Conservation (phyloP, 352 stramenopile species). For the Phytophthora pisi region DNA sequence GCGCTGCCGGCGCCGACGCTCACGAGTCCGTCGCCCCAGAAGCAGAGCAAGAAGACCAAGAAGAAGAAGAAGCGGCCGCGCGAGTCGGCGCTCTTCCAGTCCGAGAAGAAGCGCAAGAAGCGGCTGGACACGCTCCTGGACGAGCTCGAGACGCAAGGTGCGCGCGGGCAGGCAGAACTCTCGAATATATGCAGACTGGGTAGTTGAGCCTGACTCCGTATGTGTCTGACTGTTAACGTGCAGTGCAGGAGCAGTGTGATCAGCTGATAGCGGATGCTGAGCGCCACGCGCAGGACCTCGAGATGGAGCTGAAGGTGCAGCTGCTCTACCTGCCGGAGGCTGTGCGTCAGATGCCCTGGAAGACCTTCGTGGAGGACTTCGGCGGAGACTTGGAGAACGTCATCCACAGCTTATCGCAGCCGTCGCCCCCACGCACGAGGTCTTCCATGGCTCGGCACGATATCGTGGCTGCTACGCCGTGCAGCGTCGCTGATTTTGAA, state of each 20-base stretch:
- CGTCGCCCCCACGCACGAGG: slow-evolving; percentile 14
- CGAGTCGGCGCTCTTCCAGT: slow-evolving; percentile 21
- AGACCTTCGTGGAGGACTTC: slow-evolving; percentile 83
- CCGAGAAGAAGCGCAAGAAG: slow-evolving; percentile 52
- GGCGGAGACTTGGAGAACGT: slow-evolving; percentile 73
- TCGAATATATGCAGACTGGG: background rate
- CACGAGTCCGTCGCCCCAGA: slow-evolving; percentile 31
- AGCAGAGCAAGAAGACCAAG: slow-evolving; percentile 27
- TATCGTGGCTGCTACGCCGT: slow-evolving; percentile 51
- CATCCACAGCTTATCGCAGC: slow-evolving; percentile 66
- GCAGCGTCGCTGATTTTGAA: slow-evolving; percentile 29
- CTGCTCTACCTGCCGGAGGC: slow-evolving; percentile 74
- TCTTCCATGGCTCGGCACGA: slow-evolving; percentile 30
- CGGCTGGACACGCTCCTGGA: slow-evolving; percentile 52
- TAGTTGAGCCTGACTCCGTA: slow-evolving; percentile 6
- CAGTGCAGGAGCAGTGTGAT: slow-evolving; percentile 74
- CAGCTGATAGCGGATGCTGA: slow-evolving; percentile 58
- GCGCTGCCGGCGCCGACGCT: slow-evolving; percentile 12
- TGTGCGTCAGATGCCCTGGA: slow-evolving; percentile 80
- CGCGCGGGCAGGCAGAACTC: background rate
- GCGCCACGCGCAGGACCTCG: slow-evolving; percentile 62
- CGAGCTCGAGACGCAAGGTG: slow-evolving; percentile 71
- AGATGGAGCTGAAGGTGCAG: slow-evolving; percentile 82
- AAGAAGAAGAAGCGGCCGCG: slow-evolving; percentile 41
- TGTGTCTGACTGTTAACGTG: background rate